phyloP scores from a whole-genome alignment of 2,329 filamentous ascomycete species.

The Pezicula carpinea region DNA sequence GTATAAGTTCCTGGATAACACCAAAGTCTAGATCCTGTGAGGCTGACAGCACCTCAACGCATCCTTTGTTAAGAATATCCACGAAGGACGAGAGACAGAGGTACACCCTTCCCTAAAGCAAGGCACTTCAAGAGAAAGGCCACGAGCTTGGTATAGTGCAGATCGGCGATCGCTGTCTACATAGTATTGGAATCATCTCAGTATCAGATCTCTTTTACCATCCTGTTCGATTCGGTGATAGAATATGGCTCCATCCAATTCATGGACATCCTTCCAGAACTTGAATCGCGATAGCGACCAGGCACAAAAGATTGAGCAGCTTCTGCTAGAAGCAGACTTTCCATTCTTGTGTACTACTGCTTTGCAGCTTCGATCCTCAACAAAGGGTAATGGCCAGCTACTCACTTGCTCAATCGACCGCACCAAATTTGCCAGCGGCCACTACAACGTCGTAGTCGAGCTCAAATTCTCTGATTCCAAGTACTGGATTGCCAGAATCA shows the following conservation, averaged over 20 bases:
- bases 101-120: too few relatives aligned
- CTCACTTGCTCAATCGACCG: conserved; percentile 2
- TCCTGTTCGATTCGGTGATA: too few relatives aligned
- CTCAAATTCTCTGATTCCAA: neutral
- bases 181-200: too few relatives aligned
- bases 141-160: too few relatives aligned
- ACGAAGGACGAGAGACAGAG: too few relatives aligned
- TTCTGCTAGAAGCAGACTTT: neutral
- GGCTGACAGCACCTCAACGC: too few relatives aligned
- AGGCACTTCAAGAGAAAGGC: too few relatives aligned
- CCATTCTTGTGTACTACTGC: neutral
- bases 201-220: too few relatives aligned
- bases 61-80: too few relatives aligned
- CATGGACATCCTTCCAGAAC: neutral
- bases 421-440: conserved; percentile 1
- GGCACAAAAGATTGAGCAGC: neutral
- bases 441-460: conserved; percentile 1
- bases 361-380: neutral
- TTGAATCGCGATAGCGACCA: neutral
- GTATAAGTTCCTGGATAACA: too few relatives aligned
- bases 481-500: neutral
- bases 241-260: neutral
- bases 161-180: too few relatives aligned
- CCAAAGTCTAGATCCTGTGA: too few relatives aligned
- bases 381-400: neutral